Evolutionary conservation across 1,284 basidiomycete species (phyloP).

Genomic region (Rhodotorula sp.): DNA sequence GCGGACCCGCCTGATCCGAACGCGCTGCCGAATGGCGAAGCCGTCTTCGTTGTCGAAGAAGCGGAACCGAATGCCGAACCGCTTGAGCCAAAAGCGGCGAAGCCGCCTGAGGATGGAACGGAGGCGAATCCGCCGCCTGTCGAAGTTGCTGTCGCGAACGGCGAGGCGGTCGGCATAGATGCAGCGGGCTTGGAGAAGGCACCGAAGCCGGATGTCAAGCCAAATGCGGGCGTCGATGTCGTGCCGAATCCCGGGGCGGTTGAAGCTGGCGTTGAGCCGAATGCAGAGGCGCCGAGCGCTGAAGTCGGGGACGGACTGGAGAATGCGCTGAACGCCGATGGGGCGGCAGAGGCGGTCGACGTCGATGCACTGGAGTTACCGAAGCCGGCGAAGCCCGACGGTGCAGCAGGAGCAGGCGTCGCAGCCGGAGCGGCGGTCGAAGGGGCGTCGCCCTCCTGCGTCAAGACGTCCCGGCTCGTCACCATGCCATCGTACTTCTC

Average conservation of each 20-base stretch:
- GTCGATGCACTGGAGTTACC: background rate
- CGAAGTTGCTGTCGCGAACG: background rate
- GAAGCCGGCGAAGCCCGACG: background rate
- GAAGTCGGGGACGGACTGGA: no score
- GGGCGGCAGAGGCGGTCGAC: constrained; percentile 12
- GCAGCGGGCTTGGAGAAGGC: background rate
- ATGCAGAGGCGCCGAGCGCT: background rate
- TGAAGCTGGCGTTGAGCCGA: constrained; percentile 7
- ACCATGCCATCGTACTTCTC: constrained; percentile 53
- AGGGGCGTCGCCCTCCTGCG: constrained; percentile 12
- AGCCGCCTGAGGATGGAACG: background rate
- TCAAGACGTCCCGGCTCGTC: constrained; percentile 29
- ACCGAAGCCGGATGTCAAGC: background rate
- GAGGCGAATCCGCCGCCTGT: background rate
- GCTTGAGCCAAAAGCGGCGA: background rate
- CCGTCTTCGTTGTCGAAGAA: background rate
- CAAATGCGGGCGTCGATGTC: background rate
- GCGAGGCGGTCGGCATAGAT: background rate
- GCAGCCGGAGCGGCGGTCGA: constrained; percentile 16
- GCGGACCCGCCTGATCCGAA: constrained; percentile 3
- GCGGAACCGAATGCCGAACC: constrained; percentile 5
- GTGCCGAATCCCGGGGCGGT: background rate
- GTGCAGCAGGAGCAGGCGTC: constrained; percentile 1
- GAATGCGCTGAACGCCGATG: background rate
- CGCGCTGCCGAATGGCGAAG: constrained; percentile 5